Conservation (phyloP, 2,329 filamentous ascomycete genomes). For the Alternaria alternata region DNA sequence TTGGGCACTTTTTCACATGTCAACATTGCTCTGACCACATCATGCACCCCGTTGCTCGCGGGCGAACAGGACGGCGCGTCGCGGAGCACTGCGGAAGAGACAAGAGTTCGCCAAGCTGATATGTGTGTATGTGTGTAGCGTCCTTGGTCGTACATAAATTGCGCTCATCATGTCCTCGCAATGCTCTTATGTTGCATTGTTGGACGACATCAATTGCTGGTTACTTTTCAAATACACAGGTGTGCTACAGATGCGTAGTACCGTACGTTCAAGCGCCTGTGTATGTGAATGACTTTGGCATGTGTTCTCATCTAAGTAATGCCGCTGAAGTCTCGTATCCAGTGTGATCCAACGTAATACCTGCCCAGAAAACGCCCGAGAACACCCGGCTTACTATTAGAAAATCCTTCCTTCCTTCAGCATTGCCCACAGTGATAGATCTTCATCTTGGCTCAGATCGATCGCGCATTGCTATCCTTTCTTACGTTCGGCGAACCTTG, state of each 20-base stretch:
- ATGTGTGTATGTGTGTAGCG: background rate
- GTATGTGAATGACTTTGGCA: background rate
- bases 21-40: constrained; percentile 4
- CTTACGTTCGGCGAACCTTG: background rate
- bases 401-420: background rate
- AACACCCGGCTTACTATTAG: background rate
- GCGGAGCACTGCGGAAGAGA: constrained; percentile 5
- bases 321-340: background rate
- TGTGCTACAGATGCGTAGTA: background rate
- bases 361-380: background rate
- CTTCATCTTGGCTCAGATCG: background rate
- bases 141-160: background rate
- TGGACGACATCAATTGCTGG: background rate
- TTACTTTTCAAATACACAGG: background rate
- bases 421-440: background rate
- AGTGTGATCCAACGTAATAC: background rate
- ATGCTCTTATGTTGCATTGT: background rate
- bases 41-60: background rate
- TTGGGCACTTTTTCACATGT: constrained; percentile 11
- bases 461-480: background rate
- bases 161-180: background rate
- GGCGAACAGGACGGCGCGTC: constrained; percentile 5
- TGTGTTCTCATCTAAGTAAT: background rate
- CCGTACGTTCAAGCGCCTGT: background rate
- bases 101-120: background rate